A percentile compares a stretch with the other conserved stretches of the same genome.
Conservation (phyloP, 495 filamentous ascomycete genomes). For the Talaromyces ruber region DNA sequence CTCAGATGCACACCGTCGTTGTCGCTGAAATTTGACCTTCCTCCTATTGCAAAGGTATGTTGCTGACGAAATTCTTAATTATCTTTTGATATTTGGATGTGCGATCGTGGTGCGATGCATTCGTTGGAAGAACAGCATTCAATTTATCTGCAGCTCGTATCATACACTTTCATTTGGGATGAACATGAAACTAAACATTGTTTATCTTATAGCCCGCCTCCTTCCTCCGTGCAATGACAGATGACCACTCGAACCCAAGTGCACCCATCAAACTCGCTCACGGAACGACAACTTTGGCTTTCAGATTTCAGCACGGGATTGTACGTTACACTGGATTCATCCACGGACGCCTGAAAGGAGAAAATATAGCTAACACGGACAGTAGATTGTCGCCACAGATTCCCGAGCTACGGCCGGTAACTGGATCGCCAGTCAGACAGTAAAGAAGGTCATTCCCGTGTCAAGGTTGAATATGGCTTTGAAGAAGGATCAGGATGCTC, state of each 20-base stretch:
- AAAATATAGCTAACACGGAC: background rate
- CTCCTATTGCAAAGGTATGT: constrained; percentile 79
- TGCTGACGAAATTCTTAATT: background rate
- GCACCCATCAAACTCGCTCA: constrained; percentile 99
- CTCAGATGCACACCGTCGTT: constrained; percentile 60
- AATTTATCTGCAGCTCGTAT: background rate
- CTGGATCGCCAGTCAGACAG: constrained; percentile 98
- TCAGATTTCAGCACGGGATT: constrained; percentile 95
- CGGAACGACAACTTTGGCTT: constrained; percentile 97
- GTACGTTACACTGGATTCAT: constrained; percentile 20
- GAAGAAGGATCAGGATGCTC: constrained; percentile 61
- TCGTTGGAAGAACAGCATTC: background rate
- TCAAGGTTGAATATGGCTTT: constrained; percentile 39
- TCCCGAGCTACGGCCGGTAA: constrained; percentile 92
- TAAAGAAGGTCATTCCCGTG: constrained; percentile 90
- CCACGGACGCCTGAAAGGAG: background rate
- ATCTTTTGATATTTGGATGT: background rate
- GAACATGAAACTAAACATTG: background rate
- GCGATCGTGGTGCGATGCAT: background rate
- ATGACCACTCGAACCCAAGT: constrained; percentile 91
- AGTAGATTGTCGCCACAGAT: constrained; percentile 84
- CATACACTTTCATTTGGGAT: background rate
- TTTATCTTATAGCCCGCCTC: constrained; percentile 56
- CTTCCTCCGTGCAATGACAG: constrained; percentile 93
- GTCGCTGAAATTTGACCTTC: constrained; percentile 85